Percentiles rank a stretch among this genome's conserved stretches.
Conservation (phyloP, 257 asterid genomes). For the Nicotiana paniculata region DNA sequence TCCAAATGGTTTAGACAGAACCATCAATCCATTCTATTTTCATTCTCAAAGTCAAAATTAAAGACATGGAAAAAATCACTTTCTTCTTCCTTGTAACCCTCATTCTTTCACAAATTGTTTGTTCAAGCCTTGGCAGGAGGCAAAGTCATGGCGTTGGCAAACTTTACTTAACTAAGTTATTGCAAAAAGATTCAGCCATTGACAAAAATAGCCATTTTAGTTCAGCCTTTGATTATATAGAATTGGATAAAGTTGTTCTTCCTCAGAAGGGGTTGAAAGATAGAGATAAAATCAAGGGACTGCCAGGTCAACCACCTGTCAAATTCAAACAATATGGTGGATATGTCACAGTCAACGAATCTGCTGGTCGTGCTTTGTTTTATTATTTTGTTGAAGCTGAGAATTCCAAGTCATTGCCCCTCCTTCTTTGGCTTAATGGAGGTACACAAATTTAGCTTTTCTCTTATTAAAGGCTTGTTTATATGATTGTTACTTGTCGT, state of each 20-base stretch:
- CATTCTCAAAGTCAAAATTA: neutral
- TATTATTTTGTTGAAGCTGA: conserved; percentile 44
- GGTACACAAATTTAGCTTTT: conserved; percentile 21
- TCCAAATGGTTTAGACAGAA: neutral
- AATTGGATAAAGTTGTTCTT: neutral
- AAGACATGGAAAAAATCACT: neutral
- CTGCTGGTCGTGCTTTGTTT: conserved; percentile 38
- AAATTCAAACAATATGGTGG: conserved; percentile 47
- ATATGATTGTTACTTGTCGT: too few relatives aligned
- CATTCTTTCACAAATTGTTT: neutral
- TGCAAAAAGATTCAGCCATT: neutral
- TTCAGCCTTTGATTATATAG: neutral
- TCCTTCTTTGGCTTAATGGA: conserved; percentile 53
- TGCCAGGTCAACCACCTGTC: conserved; percentile 54
- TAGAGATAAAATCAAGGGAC: conserved; percentile 24
- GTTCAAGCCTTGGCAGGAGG: neutral
- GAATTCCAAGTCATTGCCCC: conserved; percentile 29
- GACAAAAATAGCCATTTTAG: neutral
- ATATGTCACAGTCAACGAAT: conserved; percentile 35
- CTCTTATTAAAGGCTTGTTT: too few relatives aligned
- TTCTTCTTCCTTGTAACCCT: neutral
- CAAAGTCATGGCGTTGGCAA: neutral
- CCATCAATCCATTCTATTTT: neutral
- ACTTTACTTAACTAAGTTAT: neutral
- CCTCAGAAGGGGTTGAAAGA: conserved; percentile 34